A percentile compares a stretch with the other conserved stretches of the same genome.
phyloP scores from a whole-genome alignment of 257 asterid species.

The Solanum bulbocastanum region DNA sequence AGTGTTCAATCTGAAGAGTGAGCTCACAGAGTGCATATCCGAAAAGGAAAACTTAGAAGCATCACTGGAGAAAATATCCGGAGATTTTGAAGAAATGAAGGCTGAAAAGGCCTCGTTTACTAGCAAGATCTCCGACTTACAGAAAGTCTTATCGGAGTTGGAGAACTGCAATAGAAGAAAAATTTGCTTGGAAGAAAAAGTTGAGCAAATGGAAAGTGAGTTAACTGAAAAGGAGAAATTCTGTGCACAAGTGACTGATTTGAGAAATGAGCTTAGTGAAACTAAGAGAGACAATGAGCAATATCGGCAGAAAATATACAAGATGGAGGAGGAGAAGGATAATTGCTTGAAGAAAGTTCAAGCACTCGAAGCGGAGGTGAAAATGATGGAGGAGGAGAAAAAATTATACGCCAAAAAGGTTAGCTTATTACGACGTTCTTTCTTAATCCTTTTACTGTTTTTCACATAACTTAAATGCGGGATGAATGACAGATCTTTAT shows the following conservation, averaged over 20 bases:
- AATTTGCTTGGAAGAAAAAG: constrained; percentile 38
- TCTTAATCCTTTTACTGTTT: background rate
- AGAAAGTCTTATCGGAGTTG: constrained; percentile 25
- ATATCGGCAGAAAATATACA: constrained; percentile 40
- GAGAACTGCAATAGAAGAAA: constrained; percentile 51
- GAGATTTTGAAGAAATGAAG: constrained; percentile 40
- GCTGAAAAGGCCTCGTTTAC: constrained; percentile 34
- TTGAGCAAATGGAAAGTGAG: constrained; percentile 40
- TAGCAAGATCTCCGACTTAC: constrained; percentile 29
- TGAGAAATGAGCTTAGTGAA: constrained; percentile 35
- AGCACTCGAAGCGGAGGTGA: constrained; percentile 44
- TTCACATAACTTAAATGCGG: background rate
- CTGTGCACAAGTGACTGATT: constrained; percentile 21
- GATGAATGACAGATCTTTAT: background rate
- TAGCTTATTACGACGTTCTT: background rate
- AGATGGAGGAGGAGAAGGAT: constrained; percentile 54
- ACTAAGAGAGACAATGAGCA: constrained; percentile 31
- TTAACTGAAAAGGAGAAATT: constrained; percentile 34
- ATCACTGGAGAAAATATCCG: constrained; percentile 17
- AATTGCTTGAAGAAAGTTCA: constrained; percentile 39
- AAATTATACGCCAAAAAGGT: constrained; percentile 33
- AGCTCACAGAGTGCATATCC: constrained; percentile 26
- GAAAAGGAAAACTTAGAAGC: constrained; percentile 48
- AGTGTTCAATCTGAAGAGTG: constrained; percentile 29
- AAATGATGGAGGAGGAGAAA: constrained; percentile 28